These are phyloP conservation scores for Typha latifolia DNA, from an alignment of 176 grass and related monocot species.

Conservation along the genomic window DNA sequence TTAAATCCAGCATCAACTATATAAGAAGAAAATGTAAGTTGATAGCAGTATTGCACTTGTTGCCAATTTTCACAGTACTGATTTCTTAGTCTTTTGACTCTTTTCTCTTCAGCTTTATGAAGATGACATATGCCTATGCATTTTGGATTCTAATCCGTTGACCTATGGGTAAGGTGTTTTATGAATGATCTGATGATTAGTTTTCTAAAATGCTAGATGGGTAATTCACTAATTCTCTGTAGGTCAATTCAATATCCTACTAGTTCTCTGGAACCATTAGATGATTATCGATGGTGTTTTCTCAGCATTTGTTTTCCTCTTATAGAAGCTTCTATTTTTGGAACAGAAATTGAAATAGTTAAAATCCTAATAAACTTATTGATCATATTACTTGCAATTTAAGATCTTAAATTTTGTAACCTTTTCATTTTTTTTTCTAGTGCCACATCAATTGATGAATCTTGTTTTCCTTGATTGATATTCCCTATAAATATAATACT, in stretches of 20 bases:
- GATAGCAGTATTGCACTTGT: background rate
- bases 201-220: background rate
- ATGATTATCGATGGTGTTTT: no score
- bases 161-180: constrained; percentile 43
- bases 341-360: no score
- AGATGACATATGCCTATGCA: constrained; percentile 79
- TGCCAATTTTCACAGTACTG: background rate
- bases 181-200: background rate
- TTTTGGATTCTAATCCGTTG: constrained; percentile 68
- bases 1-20: background rate
- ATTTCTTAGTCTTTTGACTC: background rate
- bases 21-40: background rate
- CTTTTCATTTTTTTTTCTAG: no score
- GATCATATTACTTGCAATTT: no score
- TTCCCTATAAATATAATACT: no score
- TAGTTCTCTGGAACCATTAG: no score
- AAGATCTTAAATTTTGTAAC: no score
- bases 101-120: constrained; percentile 59
- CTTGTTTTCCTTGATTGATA: no score
- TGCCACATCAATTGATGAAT: no score
- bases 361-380: no score
- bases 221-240: constrained; percentile 6
- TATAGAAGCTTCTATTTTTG: no score
- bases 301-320: no score
- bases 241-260: background rate